These are phyloP conservation scores for Echinochloa phyllopogon DNA, from an alignment of 176 grass and related monocot species.

Conservation along the genomic window DNA sequence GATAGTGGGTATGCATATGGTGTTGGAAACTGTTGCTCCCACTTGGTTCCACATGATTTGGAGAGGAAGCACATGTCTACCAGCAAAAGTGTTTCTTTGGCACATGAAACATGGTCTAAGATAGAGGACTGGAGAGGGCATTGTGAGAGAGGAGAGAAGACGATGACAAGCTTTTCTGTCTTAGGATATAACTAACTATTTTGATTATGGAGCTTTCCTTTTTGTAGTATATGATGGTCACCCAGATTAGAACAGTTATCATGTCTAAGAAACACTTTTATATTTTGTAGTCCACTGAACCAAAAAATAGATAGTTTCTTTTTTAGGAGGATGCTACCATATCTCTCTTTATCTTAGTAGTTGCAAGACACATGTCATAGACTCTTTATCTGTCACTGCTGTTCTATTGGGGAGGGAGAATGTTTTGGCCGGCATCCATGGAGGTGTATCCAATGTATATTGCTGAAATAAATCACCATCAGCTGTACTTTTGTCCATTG, in stretches of 20 bases:
- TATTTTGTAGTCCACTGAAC: neutral
- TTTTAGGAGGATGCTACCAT: neutral
- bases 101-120: neutral
- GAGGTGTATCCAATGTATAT: no score
- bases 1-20: constrained; percentile 10
- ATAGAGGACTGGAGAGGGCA: neutral
- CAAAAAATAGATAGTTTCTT: neutral
- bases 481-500: neutral
- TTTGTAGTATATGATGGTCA: neutral
- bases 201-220: neutral
- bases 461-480: no score
- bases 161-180: neutral
- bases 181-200: neutral
- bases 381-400: neutral
- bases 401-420: no score
- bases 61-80: neutral
- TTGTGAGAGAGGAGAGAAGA: neutral
- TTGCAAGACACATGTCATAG: neutral
- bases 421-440: no score
- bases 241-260: neutral
- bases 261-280: neutral
- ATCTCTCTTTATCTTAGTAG: neutral
- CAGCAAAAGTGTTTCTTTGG: neutral
- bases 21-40: constrained; percentile 4
- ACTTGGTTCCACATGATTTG: constrained; percentile 6